Evolutionary conservation across 2,329 filamentous ascomycete species (phyloP).

Genomic region (Colletotrichum sp.): DNA sequence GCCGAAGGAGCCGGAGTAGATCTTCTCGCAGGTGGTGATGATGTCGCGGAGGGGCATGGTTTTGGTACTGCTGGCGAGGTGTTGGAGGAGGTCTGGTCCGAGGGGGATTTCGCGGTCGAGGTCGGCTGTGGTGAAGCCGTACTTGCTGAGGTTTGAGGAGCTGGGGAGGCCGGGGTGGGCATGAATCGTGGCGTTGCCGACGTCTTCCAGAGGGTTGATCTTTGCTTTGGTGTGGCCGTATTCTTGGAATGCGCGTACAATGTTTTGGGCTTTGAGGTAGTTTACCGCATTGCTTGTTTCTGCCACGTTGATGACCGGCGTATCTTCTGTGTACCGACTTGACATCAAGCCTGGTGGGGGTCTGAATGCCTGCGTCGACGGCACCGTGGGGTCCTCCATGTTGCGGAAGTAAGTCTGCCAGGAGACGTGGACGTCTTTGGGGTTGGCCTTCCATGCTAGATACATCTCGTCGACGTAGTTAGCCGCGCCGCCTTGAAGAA

Average conservation of each 20-base stretch:
- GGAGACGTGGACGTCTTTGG: conserved; percentile 90
- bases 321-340: conserved; percentile 74
- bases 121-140: conserved; percentile 92
- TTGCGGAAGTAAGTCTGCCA: conserved; percentile 99
- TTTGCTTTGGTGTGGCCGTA: conserved; percentile 97
- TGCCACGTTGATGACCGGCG: conserved; percentile 69
- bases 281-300: conserved; percentile 82
- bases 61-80: conserved; percentile 85
- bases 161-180: conserved; percentile 77
- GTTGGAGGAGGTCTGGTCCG: conserved; percentile 91
- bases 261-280: conserved; percentile 95
- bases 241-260: conserved; percentile 96
- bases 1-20: conserved; percentile 95
- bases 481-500: conserved; percentile 93
- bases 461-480: conserved; percentile 99
- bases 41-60: conserved; percentile 98
- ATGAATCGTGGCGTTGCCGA: conserved; percentile 82
- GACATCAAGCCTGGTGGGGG: conserved; percentile 92
- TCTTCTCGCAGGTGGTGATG: conserved; percentile 86
- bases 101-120: conserved; percentile 89
- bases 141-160: conserved; percentile 90
- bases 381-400: conserved; percentile 98
- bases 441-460: conserved; percentile 92
- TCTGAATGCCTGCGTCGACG: conserved; percentile 93
- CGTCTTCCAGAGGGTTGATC: conserved; percentile 93